Evolutionary conservation across 139 green algal species (phyloP).

Genomic region (Desmodesmus armatus): DNA sequence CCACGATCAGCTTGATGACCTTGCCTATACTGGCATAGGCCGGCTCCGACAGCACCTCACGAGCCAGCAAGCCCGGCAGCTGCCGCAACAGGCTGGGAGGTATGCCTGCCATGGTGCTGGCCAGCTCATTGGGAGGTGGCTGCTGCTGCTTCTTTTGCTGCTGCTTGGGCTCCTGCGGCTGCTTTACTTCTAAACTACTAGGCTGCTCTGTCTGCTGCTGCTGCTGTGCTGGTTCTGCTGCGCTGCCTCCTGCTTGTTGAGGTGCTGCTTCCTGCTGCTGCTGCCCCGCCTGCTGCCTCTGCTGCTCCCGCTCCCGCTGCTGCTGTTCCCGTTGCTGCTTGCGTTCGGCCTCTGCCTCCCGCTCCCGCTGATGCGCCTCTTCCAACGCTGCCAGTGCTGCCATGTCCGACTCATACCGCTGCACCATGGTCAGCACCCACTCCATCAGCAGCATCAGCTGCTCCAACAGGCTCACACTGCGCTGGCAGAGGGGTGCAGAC

Average conservation of each 20-base stretch:
- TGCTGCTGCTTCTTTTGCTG: slow-evolving; percentile 15
- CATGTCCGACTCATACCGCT: background rate
- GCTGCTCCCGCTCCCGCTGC: background rate
- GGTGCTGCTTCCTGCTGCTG: background rate
- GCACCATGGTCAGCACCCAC: slow-evolving; percentile 53
- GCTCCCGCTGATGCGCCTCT: background rate
- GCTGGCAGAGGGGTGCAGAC: slow-evolving; percentile 58
- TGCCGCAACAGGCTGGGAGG: slow-evolving; percentile 52
- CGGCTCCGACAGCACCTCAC: slow-evolving; percentile 68
- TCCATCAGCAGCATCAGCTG: slow-evolving; percentile 74
- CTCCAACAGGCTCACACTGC: slow-evolving; percentile 69
- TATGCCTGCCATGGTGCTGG: slow-evolving; percentile 34
- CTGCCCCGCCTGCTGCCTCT: slow-evolving; percentile 26
- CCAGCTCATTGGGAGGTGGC: slow-evolving; percentile 34
- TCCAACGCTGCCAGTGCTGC: background rate
- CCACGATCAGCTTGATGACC: slow-evolving; percentile 74
- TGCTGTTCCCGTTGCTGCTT: slow-evolving; percentile 11
- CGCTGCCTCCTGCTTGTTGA: slow-evolving; percentile 22
- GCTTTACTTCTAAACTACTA: too few relatives aligned
- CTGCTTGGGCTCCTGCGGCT: background rate
- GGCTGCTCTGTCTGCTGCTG: background rate
- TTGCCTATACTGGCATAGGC: slow-evolving; percentile 63
- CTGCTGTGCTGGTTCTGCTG: background rate
- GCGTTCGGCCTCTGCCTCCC: slow-evolving; percentile 16
- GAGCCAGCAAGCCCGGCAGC: slow-evolving; percentile 57